phyloP scores from a whole-genome alignment of 2,329 filamentous ascomycete genomes.

The Allantophomopsis lycopodina region DNA sequence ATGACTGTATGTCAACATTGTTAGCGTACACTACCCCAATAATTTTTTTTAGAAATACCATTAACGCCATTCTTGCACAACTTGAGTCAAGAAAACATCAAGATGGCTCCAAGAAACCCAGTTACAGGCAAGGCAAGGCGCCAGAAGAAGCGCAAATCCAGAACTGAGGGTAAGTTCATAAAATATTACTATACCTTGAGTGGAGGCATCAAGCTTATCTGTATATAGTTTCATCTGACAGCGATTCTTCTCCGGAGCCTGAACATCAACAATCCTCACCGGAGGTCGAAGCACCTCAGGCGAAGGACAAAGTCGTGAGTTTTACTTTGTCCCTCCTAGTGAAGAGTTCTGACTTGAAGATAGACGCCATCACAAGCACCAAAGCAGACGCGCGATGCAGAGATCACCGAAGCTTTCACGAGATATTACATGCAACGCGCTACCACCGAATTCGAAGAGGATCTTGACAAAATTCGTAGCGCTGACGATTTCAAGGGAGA shows the following conservation, averaged over 20 bases:
- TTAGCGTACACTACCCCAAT: too few relatives aligned
- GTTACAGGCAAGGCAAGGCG: constrained; percentile 8
- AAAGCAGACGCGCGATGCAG: constrained; percentile 3
- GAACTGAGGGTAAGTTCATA: constrained; percentile 12
- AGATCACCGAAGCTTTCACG: constrained; percentile 29
- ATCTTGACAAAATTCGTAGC: constrained; percentile 54
- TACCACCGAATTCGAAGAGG: constrained; percentile 59
- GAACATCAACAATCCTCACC: neutral
- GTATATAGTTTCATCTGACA: constrained; percentile 3
- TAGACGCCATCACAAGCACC: neutral
- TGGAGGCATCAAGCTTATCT: neutral
- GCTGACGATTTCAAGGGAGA: constrained; percentile 59
- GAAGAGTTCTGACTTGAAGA: neutral
- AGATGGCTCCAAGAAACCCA: neutral
- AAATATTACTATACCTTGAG: too few relatives aligned
- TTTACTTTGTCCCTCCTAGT: neutral
- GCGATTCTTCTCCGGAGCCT: constrained; percentile 3
- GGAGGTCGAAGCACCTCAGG: too few relatives aligned
- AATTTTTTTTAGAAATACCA: too few relatives aligned
- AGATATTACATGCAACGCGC: constrained; percentile 56
- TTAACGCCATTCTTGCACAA: too few relatives aligned
- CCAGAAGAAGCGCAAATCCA: constrained; percentile 15
- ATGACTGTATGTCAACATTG: too few relatives aligned
- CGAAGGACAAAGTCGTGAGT: too few relatives aligned
- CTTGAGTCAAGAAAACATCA: too few relatives aligned